Evolutionary conservation across 2,329 filamentous ascomycete genomes (phyloP).

Genomic region (Graphiopsis chlorocephala): DNA sequence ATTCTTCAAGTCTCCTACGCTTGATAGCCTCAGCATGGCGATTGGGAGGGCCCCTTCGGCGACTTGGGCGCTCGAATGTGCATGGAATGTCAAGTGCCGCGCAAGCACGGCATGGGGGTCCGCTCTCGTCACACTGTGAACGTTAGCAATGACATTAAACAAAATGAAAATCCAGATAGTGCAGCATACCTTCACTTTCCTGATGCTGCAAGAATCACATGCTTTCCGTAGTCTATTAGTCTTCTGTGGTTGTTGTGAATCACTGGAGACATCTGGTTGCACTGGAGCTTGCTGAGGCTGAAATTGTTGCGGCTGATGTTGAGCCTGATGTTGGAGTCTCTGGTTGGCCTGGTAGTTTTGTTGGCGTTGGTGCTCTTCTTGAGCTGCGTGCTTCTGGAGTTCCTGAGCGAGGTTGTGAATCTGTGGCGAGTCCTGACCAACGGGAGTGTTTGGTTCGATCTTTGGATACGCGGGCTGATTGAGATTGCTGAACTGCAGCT

Average conservation of each 20-base stretch:
- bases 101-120: constrained; percentile 65
- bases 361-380: constrained; percentile 32
- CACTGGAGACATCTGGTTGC: constrained; percentile 2
- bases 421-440: constrained; percentile 26
- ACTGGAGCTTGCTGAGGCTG: constrained; percentile 17
- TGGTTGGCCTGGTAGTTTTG: constrained; percentile 30
- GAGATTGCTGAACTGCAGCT: constrained; percentile 34
- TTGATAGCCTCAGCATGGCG: constrained; percentile 66
- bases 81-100: constrained; percentile 64
- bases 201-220: constrained; percentile 40
- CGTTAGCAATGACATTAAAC: constrained; percentile 11
- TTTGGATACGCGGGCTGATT: constrained; percentile 37
- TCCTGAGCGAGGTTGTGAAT: constrained; percentile 34
- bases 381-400: constrained; percentile 28
- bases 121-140: constrained; percentile 60
- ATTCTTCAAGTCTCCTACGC: constrained; percentile 52
- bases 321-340: constrained; percentile 28
- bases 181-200: constrained; percentile 38
- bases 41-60: constrained; percentile 64
- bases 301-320: constrained; percentile 24
- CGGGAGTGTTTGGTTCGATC: constrained; percentile 27
- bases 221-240: constrained; percentile 40
- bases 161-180: neutral
- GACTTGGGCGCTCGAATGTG: constrained; percentile 63
- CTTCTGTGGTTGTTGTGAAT: constrained; percentile 27